Conservation (phyloP, 768 basidiomycete genomes). For the Rhizopogon vulgaris region DNA sequence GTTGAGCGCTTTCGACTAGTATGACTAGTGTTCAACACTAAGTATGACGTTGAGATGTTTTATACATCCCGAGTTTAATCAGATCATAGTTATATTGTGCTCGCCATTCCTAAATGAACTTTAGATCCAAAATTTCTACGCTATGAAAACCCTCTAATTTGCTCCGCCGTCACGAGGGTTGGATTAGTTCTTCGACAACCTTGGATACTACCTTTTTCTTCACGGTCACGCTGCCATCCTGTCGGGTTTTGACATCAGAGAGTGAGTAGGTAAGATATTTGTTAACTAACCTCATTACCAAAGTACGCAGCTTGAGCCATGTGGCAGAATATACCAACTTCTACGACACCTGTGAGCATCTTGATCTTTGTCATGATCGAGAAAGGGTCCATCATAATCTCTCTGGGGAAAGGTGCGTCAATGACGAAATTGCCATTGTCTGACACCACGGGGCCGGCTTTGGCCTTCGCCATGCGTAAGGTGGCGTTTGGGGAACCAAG, state of each 20-base stretch:
- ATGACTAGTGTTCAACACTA: too few relatives aligned
- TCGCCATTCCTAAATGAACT: background rate
- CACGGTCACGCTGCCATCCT: slow-evolving; percentile 71
- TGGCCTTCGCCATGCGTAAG: slow-evolving; percentile 91
- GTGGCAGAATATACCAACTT: slow-evolving; percentile 94
- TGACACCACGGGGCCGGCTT: slow-evolving; percentile 92
- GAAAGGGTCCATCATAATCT: slow-evolving; percentile 61
- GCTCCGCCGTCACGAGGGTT: background rate
- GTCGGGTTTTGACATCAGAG: background rate
- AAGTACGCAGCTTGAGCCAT: slow-evolving; percentile 97
- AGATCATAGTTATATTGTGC: background rate
- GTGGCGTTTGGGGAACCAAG: slow-evolving; percentile 64
- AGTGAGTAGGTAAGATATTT: background rate
- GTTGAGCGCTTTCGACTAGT: too few relatives aligned
- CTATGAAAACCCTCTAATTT: background rate
- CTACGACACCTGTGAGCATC: slow-evolving; percentile 96
- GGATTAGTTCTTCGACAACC: slow-evolving; percentile 16
- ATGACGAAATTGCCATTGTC: slow-evolving; percentile 99
- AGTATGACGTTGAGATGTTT: too few relatives aligned
- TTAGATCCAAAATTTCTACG: too few relatives aligned
- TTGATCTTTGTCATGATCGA: slow-evolving; percentile 77
- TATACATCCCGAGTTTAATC: too few relatives aligned
- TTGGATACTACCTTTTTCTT: slow-evolving; percentile 30
- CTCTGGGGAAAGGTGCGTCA: slow-evolving; percentile 83
- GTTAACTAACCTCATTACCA: slow-evolving; percentile 61